phyloP scores from a whole-genome alignment of 305 asterid genomes.

The Fraxinus latifolia region DNA sequence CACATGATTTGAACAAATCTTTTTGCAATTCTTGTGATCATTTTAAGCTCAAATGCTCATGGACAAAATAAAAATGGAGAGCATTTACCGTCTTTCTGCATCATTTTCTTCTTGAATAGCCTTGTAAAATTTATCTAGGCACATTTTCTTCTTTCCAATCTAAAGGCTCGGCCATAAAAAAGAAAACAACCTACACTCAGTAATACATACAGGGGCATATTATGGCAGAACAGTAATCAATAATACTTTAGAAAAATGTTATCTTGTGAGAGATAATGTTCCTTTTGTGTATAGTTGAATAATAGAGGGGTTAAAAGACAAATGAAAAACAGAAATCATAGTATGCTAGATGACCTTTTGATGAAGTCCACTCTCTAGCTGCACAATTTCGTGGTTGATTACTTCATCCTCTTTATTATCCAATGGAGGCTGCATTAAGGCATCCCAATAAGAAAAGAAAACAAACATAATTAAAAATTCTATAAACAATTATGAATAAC shows the following conservation, averaged over 20 bases:
- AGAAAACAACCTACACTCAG: conserved; percentile 7
- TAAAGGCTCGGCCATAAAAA: conserved; percentile 36
- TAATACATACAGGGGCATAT: not conserved
- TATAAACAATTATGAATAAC: not conserved
- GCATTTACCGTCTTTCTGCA: conserved; percentile 47
- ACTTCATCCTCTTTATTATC: conserved; percentile 77
- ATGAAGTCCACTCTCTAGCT: conserved; percentile 53
- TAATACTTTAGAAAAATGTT: not conserved
- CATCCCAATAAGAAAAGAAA: not conserved
- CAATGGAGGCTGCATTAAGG: conserved; percentile 64
- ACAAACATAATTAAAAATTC: not conserved
- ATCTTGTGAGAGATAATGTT: not conserved
- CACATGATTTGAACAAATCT: conserved; percentile 14
- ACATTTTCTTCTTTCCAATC: conserved; percentile 60
- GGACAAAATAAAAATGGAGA: conserved; percentile 13
- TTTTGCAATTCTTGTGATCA: conserved; percentile 4
- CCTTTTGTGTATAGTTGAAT: conserved; percentile 1
- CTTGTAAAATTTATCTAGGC: conserved; percentile 50
- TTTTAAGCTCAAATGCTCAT: conserved; percentile 8
- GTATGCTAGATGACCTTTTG: conserved; percentile 54
- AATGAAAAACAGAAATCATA: not conserved
- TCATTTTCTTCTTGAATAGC: conserved; percentile 54
- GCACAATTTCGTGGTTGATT: conserved; percentile 60
- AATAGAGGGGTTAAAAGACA: not conserved
- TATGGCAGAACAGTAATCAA: conserved; percentile 4